Evolutionary conservation across 2,329 filamentous ascomycete species (phyloP), one percentile per base, ranked within the genome.

Genomic region (Aspergillus chevalieri): DNA sequence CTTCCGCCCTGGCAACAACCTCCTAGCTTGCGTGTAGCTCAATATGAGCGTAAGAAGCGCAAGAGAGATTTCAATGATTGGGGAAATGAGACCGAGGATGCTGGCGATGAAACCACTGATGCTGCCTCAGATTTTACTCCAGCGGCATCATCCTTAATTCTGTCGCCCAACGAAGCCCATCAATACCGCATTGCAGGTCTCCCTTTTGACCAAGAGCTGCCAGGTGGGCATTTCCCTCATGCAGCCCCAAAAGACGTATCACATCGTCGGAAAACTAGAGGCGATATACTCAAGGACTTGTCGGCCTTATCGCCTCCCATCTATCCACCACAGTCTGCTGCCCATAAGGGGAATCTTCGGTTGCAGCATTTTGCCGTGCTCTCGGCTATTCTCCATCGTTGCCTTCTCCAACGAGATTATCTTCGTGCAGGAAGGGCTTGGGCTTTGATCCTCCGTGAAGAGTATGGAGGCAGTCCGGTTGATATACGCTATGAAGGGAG

Each of bases 371-470:
- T 92, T 4, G 76, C 80, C 48, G 80, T 84, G 9, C 70, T 95
- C 49, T 83, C 83, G 1, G 77, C 84, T 3, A 74, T 91, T 15
- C 71, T 93, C 58, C 85, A 93, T 66, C 80, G 80, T 33, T 88
- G 85, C 60, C 76, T 96, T 38, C 77, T 85, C 24, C 75, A 82
- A 52, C 81, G 83, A 28, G 86, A 94, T 60, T 84, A 89, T 51
- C 57, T 75, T 2, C 83, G 86, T 38, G 90, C 91, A 0, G 81
- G 81, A 45, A 78, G 87, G 52, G 86, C 87, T 0, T 92, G 89
- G 77, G 85, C 82, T 1, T 71, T 95, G 56, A 76, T 95, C 28
- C 65, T 90, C 43, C 80, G 85, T 44, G 78, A 82, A 43, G 79
- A 78, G 45, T 72, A 84, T 21, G 63, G 70, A 50, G 82, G 82